These are phyloP conservation scores for Thalassiosira livingstoniorum DNA, from an alignment of 352 stramenopile species.

Conservation along the genomic window DNA sequence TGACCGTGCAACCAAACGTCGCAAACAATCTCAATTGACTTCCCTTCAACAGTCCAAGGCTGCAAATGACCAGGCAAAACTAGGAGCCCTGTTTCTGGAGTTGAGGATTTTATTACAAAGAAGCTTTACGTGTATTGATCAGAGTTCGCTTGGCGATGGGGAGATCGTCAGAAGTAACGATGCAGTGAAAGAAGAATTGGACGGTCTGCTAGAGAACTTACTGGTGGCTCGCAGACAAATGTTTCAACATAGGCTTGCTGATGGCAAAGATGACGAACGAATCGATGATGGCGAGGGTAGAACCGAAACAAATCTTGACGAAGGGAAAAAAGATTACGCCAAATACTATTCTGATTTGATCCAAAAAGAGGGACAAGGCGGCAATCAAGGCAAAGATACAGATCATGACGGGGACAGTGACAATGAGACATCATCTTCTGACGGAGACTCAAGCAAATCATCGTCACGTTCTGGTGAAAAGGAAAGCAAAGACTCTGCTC, in stretches of 20 bases:
- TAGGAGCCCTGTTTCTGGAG: slow-evolving; percentile 74
- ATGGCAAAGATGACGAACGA: slow-evolving; percentile 1
- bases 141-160: not conserved
- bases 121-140: slow-evolving; percentile 31
- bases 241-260: slow-evolving; percentile 42
- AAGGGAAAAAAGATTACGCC: slow-evolving; percentile 5
- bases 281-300: slow-evolving; percentile 1
- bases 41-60: slow-evolving; percentile 35
- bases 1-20: slow-evolving; percentile 25
- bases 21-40: slow-evolving; percentile 7
- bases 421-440: not conserved
- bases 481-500: not conserved
- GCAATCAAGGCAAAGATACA: slow-evolving; percentile 25
- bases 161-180: not conserved
- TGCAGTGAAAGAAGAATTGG: slow-evolving; percentile 32
- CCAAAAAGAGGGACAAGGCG: slow-evolving; percentile 4
- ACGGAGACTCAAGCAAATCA: not conserved
- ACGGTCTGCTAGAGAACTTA: slow-evolving; percentile 69
- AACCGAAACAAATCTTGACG: slow-evolving; percentile 2
- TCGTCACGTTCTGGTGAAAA: not conserved
- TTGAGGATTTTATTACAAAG: slow-evolving; percentile 78
- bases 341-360: slow-evolving; percentile 30
- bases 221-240: slow-evolving; percentile 60
- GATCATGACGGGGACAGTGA: slow-evolving; percentile 18
- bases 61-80: slow-evolving; percentile 62